Evolutionary conservation across 345 rosid genomes (phyloP).

Genomic region (thale cress (Arabidopsis thaliana)): DNA sequence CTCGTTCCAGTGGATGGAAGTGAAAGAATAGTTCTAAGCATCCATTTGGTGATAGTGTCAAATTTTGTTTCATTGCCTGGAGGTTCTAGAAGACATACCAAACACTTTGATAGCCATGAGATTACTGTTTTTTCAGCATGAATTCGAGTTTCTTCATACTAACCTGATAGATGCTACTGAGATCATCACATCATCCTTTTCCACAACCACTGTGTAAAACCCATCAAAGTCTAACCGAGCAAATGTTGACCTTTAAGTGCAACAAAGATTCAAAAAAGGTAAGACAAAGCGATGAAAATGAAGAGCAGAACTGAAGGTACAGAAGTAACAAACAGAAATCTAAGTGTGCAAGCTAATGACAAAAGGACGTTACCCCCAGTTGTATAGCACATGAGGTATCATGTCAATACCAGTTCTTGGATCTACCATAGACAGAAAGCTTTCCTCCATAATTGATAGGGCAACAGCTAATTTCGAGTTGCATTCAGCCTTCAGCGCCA

Average conservation of each 20-base stretch:
- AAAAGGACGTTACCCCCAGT: conserved; percentile 69
- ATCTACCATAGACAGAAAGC: conserved; percentile 95
- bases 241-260: conserved; percentile 73
- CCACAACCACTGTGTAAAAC: conserved; percentile 86
- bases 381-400: conserved; percentile 90
- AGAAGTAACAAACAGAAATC: conserved; percentile 21
- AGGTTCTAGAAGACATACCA: conserved; percentile 7
- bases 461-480: conserved; percentile 90
- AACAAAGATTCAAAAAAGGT: conserved; percentile 30
- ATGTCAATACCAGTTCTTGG: conserved; percentile 91
- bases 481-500: conserved; percentile 91
- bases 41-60: neutral
- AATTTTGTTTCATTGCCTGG: conserved; percentile 2
- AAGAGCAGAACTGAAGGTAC: conserved; percentile 12
- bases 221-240: conserved; percentile 79
- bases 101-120: conserved; percentile 20
- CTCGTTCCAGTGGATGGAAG: conserved; percentile 1
- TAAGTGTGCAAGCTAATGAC: conserved; percentile 30
- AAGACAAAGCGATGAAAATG: neutral
- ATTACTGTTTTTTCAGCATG: conserved; percentile 1
- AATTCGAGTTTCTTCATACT: conserved; percentile 26
- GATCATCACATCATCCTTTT: conserved; percentile 80
- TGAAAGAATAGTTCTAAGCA: conserved; percentile 3
- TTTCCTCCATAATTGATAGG: conserved; percentile 92
- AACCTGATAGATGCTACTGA: conserved; percentile 96